phyloP scores from a whole-genome alignment of 2,329 filamentous ascomycete genomes.

The Ambrosiella cleistominuta region DNA sequence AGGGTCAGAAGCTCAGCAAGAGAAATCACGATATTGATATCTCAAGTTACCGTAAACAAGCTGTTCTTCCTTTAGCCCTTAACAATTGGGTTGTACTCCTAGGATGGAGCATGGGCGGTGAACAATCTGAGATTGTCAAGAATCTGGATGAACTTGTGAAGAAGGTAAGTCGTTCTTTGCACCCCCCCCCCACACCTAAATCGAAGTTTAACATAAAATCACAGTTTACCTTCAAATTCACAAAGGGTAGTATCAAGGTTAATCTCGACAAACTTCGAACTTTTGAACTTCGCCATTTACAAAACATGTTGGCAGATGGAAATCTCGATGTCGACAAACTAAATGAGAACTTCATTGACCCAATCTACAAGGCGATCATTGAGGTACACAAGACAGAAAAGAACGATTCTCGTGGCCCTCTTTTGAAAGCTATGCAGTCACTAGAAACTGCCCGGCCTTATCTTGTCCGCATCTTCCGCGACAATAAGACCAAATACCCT shows the following conservation, averaged over 20 bases:
- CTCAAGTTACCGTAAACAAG: constrained; percentile 30
- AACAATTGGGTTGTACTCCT: constrained; percentile 72
- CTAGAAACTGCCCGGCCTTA: constrained; percentile 6
- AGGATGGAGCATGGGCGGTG: constrained; percentile 53
- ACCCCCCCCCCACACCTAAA: background rate
- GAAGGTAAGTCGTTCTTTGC: constrained; percentile 31
- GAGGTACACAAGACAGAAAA: background rate
- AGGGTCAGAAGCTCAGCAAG: constrained; percentile 73
- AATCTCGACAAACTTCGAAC: constrained; percentile 63
- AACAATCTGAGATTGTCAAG: constrained; percentile 49
- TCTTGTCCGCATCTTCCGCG: constrained; percentile 8
- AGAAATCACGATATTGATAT: constrained; percentile 41
- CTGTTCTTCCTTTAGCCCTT: constrained; percentile 32
- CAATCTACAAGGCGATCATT: constrained; percentile 9
- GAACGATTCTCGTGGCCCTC: background rate
- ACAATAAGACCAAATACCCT: constrained; percentile 11
- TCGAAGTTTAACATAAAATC: background rate
- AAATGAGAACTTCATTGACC: constrained; percentile 11
- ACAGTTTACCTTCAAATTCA: constrained; percentile 73
- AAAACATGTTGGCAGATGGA: constrained; percentile 18
- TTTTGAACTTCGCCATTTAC: constrained; percentile 52
- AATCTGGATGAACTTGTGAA: constrained; percentile 51
- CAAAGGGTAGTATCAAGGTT: constrained; percentile 74
- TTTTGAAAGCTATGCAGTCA: background rate
- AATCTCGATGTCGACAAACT: constrained; percentile 11